Conservation (phyloP, 2,329 filamentous ascomycete genomes). For the Capronia americana region DNA sequence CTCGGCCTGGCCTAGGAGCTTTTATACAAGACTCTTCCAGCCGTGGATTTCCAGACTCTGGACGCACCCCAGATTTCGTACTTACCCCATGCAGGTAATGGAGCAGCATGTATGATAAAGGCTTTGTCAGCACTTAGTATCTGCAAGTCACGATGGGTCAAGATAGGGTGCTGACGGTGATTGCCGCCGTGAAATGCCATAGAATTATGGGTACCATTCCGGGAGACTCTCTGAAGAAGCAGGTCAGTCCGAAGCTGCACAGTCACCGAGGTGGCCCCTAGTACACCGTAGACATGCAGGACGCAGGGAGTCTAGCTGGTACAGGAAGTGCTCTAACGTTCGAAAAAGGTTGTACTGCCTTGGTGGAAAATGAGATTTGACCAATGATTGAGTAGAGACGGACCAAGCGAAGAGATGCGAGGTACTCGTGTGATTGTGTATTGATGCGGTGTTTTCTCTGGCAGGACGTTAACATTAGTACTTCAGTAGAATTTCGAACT, state of each 20-base stretch:
- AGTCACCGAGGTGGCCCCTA: neutral
- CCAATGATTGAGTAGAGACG: conserved; percentile 2
- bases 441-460: neutral
- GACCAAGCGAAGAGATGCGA: neutral
- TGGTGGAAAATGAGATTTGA: neutral
- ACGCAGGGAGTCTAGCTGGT: neutral
- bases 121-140: conserved; percentile 23
- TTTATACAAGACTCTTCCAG: conserved; percentile 1
- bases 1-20: neutral
- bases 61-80: conserved; percentile 10
- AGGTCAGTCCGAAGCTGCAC: conserved; percentile 3
- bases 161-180: conserved; percentile 21
- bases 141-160: conserved; percentile 4
- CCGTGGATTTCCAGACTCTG: neutral
- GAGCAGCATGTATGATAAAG: conserved; percentile 12
- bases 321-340: neutral
- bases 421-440: too few relatives aligned
- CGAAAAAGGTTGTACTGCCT: neutral
- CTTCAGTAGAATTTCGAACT: neutral
- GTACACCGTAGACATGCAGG: neutral
- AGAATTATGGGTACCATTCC: neutral
- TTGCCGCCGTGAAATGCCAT: neutral
- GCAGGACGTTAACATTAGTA: neutral
- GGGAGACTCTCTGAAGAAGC: neutral
- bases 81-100: conserved; percentile 21